These are phyloP conservation scores for Ogataea glucozyma DNA, from an alignment of 805 yeast genomes.

Conservation along the genomic window DNA sequence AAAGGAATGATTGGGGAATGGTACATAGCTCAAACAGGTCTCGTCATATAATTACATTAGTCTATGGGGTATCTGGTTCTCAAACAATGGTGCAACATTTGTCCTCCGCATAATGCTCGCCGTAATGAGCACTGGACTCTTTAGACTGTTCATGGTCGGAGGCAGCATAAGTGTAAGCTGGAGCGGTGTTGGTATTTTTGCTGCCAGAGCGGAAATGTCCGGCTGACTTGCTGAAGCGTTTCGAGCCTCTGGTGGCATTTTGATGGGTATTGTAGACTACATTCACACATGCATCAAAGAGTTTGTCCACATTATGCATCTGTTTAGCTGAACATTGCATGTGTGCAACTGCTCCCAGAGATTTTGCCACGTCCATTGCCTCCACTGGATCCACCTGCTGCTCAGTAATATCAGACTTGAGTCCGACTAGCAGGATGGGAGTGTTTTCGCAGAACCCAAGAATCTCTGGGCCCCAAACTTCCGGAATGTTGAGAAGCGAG, in stretches of 20 bases:
- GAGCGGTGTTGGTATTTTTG: slow-evolving; percentile 15
- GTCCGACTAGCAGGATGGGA: slow-evolving; percentile 79
- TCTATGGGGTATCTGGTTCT: slow-evolving; percentile 2
- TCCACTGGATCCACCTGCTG: slow-evolving; percentile 27
- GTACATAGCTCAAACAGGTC: too few species aligned
- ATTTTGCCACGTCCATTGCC: slow-evolving; percentile 33
- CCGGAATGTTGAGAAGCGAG: slow-evolving; percentile 71
- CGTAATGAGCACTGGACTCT: slow-evolving; percentile 3
- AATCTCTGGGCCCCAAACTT: slow-evolving; percentile 88
- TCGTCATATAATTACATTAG: slow-evolving; percentile 2
- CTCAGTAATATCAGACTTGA: slow-evolving; percentile 67
- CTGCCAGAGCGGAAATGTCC: slow-evolving; percentile 28
- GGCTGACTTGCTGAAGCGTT: slow-evolving; percentile 19
- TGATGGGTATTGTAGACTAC: slow-evolving; percentile 28
- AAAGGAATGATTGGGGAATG: too few species aligned
- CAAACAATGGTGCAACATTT: slow-evolving; percentile 14
- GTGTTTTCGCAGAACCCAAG: slow-evolving; percentile 77
- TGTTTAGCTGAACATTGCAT: slow-evolving; percentile 78
- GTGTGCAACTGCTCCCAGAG: slow-evolving; percentile 69
- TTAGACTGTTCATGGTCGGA: slow-evolving; percentile 6
- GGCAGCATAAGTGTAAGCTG: slow-evolving; percentile 6
- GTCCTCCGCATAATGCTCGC: slow-evolving; percentile 8
- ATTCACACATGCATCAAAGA: slow-evolving; percentile 58
- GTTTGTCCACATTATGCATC: slow-evolving; percentile 62
- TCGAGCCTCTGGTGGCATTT: slow-evolving; percentile 13